Conservation (phyloP, 345 rosid species). For the Microthlaspi erraticum region DNA sequence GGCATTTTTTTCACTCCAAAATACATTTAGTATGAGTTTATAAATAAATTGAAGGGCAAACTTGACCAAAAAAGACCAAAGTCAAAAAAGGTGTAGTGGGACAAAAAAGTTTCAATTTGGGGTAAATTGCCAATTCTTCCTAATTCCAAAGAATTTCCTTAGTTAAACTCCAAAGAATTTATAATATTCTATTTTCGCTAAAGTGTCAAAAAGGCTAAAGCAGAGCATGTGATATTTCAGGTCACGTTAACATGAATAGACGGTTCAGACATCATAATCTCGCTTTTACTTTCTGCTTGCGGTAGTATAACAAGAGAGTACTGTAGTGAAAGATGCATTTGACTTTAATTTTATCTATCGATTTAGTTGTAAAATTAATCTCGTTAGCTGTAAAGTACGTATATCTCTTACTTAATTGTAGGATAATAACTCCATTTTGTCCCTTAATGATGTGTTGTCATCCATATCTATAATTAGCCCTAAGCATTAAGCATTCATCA, state of each 20-base stretch:
- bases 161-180: neutral
- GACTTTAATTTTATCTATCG: conserved; percentile 31
- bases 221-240: conserved; percentile 43
- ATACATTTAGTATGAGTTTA: too few species aligned
- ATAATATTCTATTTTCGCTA: conserved; percentile 18
- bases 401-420: conserved; percentile 20
- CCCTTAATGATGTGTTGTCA: conserved; percentile 28
- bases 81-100: too few species aligned
- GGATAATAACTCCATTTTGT: conserved; percentile 8
- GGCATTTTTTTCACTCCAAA: too few species aligned
- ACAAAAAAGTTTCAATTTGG: too few species aligned
- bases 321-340: conserved; percentile 26
- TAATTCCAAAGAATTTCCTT: conserved; percentile 5
- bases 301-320: conserved; percentile 37
- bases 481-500: conserved; percentile 30
- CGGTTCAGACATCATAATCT: conserved; percentile 45
- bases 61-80: too few species aligned
- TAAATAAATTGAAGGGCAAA: too few species aligned
- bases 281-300: conserved; percentile 46
- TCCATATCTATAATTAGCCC: conserved; percentile 41
- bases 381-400: conserved; percentile 40
- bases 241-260: conserved; percentile 43
- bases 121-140: too few species aligned
- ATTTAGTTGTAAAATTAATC: neutral
- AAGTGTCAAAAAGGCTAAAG: conserved; percentile 34